Evolutionary conservation across 129 eudicot species (phyloP).

Genomic region (Smallanthus sonchifolius): DNA sequence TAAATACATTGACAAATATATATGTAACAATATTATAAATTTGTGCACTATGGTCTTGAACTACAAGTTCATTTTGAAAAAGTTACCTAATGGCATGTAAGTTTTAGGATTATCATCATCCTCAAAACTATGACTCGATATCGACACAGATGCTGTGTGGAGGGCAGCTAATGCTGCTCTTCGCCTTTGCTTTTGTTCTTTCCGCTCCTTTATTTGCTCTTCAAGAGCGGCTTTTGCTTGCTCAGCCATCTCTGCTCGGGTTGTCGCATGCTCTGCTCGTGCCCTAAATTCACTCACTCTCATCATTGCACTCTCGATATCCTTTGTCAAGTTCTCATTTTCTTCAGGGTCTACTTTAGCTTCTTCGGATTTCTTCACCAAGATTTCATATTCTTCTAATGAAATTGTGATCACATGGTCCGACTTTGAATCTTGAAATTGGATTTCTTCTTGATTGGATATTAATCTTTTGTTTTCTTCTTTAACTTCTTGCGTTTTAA

Average conservation of each 20-base stretch:
- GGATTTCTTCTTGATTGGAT: conserved; percentile 17
- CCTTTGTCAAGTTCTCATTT: conserved; percentile 36
- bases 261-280: conserved; percentile 57
- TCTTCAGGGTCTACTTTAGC: conserved; percentile 11
- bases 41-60: background rate
- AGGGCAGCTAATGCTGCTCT: conserved; percentile 58
- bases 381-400: conserved; percentile 29
- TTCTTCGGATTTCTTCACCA: conserved; percentile 34
- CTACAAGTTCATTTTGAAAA: conserved; percentile 40
- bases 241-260: conserved; percentile 66
- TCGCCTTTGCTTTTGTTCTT: conserved; percentile 38
- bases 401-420: conserved; percentile 28
- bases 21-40: background rate
- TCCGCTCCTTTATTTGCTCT: conserved; percentile 47
- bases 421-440: conserved; percentile 6
- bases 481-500: conserved; percentile 42
- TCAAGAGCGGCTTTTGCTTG: conserved; percentile 43
- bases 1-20: background rate
- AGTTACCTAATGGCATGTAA: conserved; percentile 39
- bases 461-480: conserved; percentile 26
- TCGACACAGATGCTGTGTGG: conserved; percentile 36
- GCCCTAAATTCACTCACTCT: conserved; percentile 54
- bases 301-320: conserved; percentile 37
- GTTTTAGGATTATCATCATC: conserved; percentile 29
- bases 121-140: conserved; percentile 30